phyloP scores from a whole-genome alignment of 2,329 filamentous ascomycete species.

The Pseudogymnoascus sp. region DNA sequence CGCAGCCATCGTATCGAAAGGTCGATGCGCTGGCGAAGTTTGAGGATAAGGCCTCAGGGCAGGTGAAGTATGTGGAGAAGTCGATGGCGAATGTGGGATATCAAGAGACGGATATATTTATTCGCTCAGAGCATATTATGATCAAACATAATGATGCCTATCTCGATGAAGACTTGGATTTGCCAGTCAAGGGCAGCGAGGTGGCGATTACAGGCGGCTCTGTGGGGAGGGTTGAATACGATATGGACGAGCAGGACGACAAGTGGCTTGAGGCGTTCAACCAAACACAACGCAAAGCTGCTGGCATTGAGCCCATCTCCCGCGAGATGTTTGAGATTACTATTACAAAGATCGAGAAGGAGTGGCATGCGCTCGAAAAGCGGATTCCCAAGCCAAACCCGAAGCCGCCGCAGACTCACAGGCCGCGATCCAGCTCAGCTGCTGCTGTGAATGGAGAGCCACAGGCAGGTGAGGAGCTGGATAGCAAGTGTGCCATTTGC shows the following conservation, averaged over 20 bases:
- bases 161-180: conserved; percentile 53
- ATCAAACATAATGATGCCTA: conserved; percentile 56
- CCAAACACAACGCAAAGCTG: conserved; percentile 57
- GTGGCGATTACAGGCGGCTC: conserved; percentile 41
- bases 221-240: conserved; percentile 87
- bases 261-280: conserved; percentile 91
- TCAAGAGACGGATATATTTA: conserved; percentile 86
- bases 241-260: conserved; percentile 99
- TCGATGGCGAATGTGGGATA: conserved; percentile 95
- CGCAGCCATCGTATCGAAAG: conserved; percentile 66
- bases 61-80: conserved; percentile 88
- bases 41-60: conserved; percentile 78
- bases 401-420: conserved; percentile 89
- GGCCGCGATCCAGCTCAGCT: conserved; percentile 86
- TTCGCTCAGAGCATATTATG: conserved; percentile 67
- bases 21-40: conserved; percentile 75
- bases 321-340: conserved; percentile 95
- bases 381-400: conserved; percentile 95
- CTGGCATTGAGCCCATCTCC: conserved; percentile 75
- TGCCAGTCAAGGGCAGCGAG: conserved; percentile 53
- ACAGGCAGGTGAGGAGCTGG: conserved; percentile 81
- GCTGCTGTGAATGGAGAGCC: conserved; percentile 93
- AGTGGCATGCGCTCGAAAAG: conserved; percentile 95
- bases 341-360: conserved; percentile 98
- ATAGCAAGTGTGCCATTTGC: conserved; percentile 95